phyloP scores from a whole-genome alignment of 1,284 basidiomycete genomes.

The Malassezia vespertilionis region DNA sequence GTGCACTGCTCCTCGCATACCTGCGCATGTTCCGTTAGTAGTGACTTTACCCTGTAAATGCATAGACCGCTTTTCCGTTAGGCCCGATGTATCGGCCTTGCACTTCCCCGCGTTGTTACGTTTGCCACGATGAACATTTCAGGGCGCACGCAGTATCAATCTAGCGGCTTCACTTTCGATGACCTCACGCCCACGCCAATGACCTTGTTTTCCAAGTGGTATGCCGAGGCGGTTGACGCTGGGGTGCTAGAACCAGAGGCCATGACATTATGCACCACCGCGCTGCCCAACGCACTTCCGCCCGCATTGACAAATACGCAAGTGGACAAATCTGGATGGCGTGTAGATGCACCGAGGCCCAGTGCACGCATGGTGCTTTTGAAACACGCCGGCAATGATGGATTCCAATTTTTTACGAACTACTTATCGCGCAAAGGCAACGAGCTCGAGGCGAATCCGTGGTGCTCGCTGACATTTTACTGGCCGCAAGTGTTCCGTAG shows the following conservation, averaged over 20 bases:
- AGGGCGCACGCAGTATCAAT: constrained; percentile 40
- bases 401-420: constrained; percentile 94
- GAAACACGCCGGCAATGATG: constrained; percentile 58
- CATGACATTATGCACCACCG: constrained; percentile 39
- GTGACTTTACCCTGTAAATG: neutral
- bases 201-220: constrained; percentile 39
- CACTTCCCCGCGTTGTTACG: too few species aligned
- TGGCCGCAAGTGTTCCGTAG: constrained; percentile 75
- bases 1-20: constrained; percentile 75
- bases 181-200: constrained; percentile 30
- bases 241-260: constrained; percentile 42
- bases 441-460: constrained; percentile 59
- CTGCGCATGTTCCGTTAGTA: constrained; percentile 51
- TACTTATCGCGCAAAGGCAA: constrained; percentile 80
- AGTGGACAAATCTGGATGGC: constrained; percentile 4
- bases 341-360: constrained; percentile 50
- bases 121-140: constrained; percentile 30
- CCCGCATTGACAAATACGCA: constrained; percentile 8
- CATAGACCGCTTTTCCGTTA: neutral
- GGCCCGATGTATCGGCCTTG: too few species aligned
- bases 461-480: constrained; percentile 75
- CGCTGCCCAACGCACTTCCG: constrained; percentile 11
- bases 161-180: too few species aligned
- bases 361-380: constrained; percentile 81
- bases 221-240: constrained; percentile 26